Conservation (phyloP, 1,139 yeast genomes). For the Pichiaceae sp. region DNA sequence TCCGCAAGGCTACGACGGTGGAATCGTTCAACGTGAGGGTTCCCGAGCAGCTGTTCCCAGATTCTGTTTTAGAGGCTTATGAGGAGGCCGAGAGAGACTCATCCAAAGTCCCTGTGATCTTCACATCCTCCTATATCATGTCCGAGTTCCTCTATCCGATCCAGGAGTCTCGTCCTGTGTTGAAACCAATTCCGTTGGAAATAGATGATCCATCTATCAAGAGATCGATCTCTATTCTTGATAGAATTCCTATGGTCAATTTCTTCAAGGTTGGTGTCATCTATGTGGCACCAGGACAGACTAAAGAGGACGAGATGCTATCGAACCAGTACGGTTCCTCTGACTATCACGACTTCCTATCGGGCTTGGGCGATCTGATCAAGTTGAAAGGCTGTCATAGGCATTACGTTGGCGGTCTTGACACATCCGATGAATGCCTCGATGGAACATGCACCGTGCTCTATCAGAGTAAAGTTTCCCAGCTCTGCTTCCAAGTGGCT, state of each 20-base stretch:
- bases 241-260: constrained; percentile 70
- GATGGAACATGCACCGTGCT: constrained; percentile 75
- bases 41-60: constrained; percentile 34
- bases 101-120: constrained; percentile 11
- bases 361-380: constrained; percentile 50
- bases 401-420: constrained; percentile 74
- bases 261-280: constrained; percentile 74
- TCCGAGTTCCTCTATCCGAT: constrained; percentile 32
- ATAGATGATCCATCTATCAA: constrained; percentile 40
- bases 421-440: constrained; percentile 45
- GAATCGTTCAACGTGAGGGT: constrained; percentile 38
- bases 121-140: constrained; percentile 35
- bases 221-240: constrained; percentile 59
- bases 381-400: constrained; percentile 44
- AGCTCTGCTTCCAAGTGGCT: constrained; percentile 68
- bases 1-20: constrained; percentile 65
- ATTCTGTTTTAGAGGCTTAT: constrained; percentile 11
- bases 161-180: constrained; percentile 12
- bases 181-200: constrained; percentile 33
- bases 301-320: constrained; percentile 54
- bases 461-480: constrained; percentile 67
- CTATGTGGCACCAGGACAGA: constrained; percentile 65
- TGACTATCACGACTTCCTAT: constrained; percentile 51
- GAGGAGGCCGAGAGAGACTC: not conserved
- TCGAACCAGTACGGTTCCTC: constrained; percentile 58